Evolutionary conservation across 176 grass and related monocot genomes (phyloP).

Genomic region (Olyra latifolia): DNA sequence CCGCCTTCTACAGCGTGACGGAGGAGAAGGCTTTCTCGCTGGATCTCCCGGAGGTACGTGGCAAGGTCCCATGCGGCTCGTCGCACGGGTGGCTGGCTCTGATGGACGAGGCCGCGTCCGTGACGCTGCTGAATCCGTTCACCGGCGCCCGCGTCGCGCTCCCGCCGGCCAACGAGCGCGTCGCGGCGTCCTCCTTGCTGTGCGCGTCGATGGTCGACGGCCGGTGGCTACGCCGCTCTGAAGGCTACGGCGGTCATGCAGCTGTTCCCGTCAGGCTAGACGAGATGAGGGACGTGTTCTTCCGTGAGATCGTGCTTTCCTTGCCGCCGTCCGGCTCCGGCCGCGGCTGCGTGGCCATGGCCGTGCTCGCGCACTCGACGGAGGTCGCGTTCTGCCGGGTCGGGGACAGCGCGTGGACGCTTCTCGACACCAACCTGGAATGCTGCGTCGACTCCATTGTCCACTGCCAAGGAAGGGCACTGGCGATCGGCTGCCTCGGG

Average conservation of each 20-base stretch:
- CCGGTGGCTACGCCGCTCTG: not conserved
- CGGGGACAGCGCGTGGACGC: slow-evolving; percentile 5
- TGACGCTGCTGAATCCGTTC: slow-evolving; percentile 37
- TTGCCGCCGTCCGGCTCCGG: not conserved
- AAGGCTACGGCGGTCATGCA: not conserved
- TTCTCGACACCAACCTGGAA: slow-evolving; percentile 1
- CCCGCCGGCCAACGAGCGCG: slow-evolving; percentile 20
- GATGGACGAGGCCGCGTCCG: slow-evolving; percentile 23
- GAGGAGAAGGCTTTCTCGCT: not conserved
- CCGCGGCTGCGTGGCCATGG: slow-evolving; percentile 20
- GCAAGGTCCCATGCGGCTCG: slow-evolving; percentile 18
- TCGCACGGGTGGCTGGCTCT: slow-evolving; percentile 30
- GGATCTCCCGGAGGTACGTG: not conserved
- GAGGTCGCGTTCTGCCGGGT: slow-evolving; percentile 32
- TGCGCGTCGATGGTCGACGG: not conserved
- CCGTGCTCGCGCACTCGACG: slow-evolving; percentile 19
- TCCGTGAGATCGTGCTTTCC: slow-evolving; percentile 30
- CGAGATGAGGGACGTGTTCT: slow-evolving; percentile 12
- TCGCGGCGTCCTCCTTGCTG: not conserved
- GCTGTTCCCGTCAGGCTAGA: not conserved
- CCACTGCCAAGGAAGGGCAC: not conserved
- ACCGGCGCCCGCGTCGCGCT: not conserved
- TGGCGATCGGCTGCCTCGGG: not conserved
- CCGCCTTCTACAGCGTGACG: not conserved
- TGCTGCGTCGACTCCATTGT: not conserved